Evolutionary conservation across 148 eudicot genomes (phyloP), one percentile per base, ranked within the genome.

Genomic region (Fagopyrum esculentum): DNA sequence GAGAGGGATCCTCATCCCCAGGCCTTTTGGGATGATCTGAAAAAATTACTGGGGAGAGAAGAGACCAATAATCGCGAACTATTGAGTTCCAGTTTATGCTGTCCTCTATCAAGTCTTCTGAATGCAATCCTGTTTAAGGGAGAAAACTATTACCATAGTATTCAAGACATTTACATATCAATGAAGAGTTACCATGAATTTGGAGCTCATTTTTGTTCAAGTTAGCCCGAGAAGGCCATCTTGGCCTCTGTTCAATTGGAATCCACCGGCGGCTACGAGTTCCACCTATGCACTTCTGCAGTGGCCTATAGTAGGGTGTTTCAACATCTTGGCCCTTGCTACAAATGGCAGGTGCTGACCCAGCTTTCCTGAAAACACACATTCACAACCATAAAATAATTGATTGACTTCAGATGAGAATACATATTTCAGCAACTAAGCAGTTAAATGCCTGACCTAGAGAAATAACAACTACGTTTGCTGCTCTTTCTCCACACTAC

Each of bases 21-120:
- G 98, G 97, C 84, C 98, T 87, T 83, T 94, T 94, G 45, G 98
- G 98, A 84, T 94, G 98, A 83, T 94, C 97, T 6, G 98, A 94
- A 79, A 90, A 92, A 76, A 94, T 90, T 51, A 89, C 77, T 29
- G 98, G 98, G 69, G 98, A 92, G 48, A 94, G 87, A 52, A 94
- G 87, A 60, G 98, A 90, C 98, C 97, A 94, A 86, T 88, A 92
- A 69, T 92, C 88, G 64, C 79, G 82, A 48, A 89, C 86, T 26
- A 93, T 87, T 69, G 91, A 80, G 59, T 84, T 88, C 92, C 97
- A 92, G 81, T 85, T 87, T 57, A 83, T 73, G 30, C 84, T 64
- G 78, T 92, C 97, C 83, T 78, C 92, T 8, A 83, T 74, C 78
- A 90, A 82, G 73, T 84, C 89, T 3, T 87, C 97, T 2, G 85